Base-by-base conservation (phyloP, 495 filamentous ascomycete genomes). In the Podospora bellae-mahoneyi region DNA sequence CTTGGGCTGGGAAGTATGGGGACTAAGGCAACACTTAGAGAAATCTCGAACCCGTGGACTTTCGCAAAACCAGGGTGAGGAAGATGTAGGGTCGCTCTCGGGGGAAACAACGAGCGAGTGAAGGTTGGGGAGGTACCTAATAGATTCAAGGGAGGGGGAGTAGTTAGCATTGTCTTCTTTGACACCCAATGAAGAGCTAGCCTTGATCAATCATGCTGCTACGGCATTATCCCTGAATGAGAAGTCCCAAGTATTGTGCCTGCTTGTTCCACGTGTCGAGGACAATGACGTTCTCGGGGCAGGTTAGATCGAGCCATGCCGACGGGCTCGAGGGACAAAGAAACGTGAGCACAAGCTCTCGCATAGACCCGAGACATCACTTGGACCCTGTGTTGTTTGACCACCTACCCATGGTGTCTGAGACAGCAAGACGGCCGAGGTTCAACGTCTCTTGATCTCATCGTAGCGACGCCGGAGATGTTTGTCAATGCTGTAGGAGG, bases 1-100 rank as follows among this genome's bases (percentile, higher is more conserved):
- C 76, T 75, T 71, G 76, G 13, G 73, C 66, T 58, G 28, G 27
- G 30, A 39, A 67, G 62, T 27, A 54, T 59, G 18, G 28, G 60
- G 20, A n/a, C n/a, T 28, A 61, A 27, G 61, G 53, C 65, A 60
- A 59, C 32, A 60, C 15, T 56, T 3, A 48, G 13, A 13, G n/a
- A 30, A 15, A 44, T 30, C 32, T 20, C 56, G 26, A 19, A n/a
- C 34, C 34, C 32, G 34, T 55, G 48, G 20, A 26, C 5, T 27
- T 48, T 48, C 65, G 13, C 27, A 34, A 4, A 57, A 39, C 18
- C 26, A 57, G 64, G 54, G 34, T 18, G 57, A 28, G 30, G 30
- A 32, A 32, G 30, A 48, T 34, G 19, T 5, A 6, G 9, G 23
- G 30, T 48, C 18, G 61, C 61, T 48, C 61, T 48, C n/a, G 23